phyloP scores from a whole-genome alignment of 1,139 yeast species.

The Insectozyma bohioensis region DNA sequence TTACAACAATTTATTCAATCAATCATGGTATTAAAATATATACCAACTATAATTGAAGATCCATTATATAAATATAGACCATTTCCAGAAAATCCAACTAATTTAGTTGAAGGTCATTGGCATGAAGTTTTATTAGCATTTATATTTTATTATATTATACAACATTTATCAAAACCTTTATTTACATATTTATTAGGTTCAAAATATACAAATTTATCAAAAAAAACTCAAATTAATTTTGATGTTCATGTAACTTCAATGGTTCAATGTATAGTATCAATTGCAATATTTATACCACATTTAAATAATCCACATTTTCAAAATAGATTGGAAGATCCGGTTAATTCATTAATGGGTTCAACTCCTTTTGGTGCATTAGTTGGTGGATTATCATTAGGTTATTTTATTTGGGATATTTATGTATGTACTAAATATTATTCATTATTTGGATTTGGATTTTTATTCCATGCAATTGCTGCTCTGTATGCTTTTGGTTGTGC shows the following conservation, averaged over 20 bases:
- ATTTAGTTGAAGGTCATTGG: conserved; percentile 46
- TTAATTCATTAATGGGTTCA: conserved; percentile 53
- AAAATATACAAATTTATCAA: conserved; percentile 46
- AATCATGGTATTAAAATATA: conserved; percentile 4
- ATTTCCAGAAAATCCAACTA: conserved; percentile 38
- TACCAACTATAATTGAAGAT: conserved; percentile 38
- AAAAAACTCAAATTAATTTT: conserved; percentile 62
- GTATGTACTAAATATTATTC: conserved; percentile 62
- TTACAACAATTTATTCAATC: too few relatives aligned
- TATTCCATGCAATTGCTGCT: conserved; percentile 84
- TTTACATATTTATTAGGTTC: conserved; percentile 37
- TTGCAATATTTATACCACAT: conserved; percentile 55
- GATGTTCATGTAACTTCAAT: conserved; percentile 89
- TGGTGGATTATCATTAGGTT: conserved; percentile 72
- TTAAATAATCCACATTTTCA: conserved; percentile 50
- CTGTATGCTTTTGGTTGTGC: conserved; percentile 66
- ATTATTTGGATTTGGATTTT: conserved; percentile 79
- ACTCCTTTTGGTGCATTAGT: conserved; percentile 77
- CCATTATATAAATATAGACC: conserved; percentile 48
- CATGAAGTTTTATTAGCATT: conserved; percentile 48
- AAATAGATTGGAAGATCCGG: conserved; percentile 46
- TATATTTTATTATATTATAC: conserved; percentile 38
- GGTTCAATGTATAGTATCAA: conserved; percentile 69
- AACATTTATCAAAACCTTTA: conserved; percentile 40
- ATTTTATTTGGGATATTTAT: conserved; percentile 87